Evolutionary conservation across 208 protist species (phyloP).

Genomic region (Crithidia sp.): DNA sequence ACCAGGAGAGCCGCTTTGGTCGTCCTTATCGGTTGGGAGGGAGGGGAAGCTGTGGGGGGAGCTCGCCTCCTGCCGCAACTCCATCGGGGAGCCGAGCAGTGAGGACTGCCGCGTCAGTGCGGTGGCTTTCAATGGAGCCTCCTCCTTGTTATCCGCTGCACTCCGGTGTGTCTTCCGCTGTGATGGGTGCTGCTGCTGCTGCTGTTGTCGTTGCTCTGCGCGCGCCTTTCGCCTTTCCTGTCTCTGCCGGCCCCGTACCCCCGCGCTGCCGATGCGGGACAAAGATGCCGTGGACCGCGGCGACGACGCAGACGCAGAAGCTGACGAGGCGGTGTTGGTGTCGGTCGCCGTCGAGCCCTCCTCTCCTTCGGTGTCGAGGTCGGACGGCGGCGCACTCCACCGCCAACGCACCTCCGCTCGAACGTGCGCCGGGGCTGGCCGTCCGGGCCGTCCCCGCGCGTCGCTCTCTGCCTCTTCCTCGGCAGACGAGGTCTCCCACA

Average conservation of each 20-base stretch:
- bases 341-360: constrained; percentile 20
- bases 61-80: neutral
- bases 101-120: constrained; percentile 11
- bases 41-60: neutral
- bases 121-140: neutral
- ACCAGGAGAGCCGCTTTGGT: too few species aligned
- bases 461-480: constrained; percentile 39
- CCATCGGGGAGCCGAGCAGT: constrained; percentile 6
- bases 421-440: constrained; percentile 18
- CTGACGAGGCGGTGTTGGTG: constrained; percentile 1
- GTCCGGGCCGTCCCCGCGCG: constrained; percentile 26
- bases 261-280: constrained; percentile 1
- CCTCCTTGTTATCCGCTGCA: neutral
- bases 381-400: constrained; percentile 51
- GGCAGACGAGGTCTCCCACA: constrained; percentile 67
- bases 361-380: constrained; percentile 4
- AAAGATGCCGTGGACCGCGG: neutral
- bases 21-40: neutral
- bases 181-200: neutral
- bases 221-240: neutral
- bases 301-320: neutral
- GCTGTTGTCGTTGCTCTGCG: neutral
- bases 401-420: constrained; percentile 47
- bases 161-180: neutral
- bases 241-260: neutral